Conservation (phyloP, 352 stramenopile genomes). For the Plasmopara muralis region DNA sequence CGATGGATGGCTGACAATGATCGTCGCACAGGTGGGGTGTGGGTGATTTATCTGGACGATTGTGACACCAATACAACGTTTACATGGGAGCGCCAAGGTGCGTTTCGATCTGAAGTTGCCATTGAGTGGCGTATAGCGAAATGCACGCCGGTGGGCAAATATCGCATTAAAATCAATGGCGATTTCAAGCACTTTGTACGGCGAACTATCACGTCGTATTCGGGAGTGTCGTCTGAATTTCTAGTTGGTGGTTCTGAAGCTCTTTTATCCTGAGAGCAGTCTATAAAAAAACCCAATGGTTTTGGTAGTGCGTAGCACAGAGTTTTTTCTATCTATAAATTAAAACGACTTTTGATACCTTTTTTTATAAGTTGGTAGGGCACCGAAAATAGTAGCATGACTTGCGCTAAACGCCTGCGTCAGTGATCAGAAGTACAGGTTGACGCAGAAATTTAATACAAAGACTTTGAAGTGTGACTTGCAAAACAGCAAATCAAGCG, state of each 20-base stretch:
- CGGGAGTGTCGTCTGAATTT: conserved; percentile 56
- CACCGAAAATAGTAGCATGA: conserved; percentile 4
- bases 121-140: conserved; percentile 65
- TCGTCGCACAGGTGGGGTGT: conserved; percentile 38
- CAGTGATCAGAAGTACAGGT: neutral
- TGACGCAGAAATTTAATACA: no score
- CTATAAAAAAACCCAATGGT: neutral
- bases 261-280: neutral
- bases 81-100: conserved; percentile 61
- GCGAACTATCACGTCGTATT: conserved; percentile 38
- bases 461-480: no score
- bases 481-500: no score
- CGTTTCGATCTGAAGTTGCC: conserved; percentile 59
- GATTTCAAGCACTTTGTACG: conserved; percentile 71
- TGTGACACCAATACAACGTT: conserved; percentile 70
- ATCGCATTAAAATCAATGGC: conserved; percentile 76
- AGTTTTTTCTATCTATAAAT: neutral
- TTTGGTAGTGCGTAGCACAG: neutral
- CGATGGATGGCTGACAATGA: conserved; percentile 43
- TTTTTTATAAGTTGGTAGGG: neutral
- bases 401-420: conserved; percentile 7
- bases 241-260: conserved; percentile 19
- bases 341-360: neutral
- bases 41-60: conserved; percentile 70
- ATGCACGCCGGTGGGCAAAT: conserved; percentile 37